Percentiles rank a stretch among this genome's conserved stretches.
Conservation (phyloP, 176 grass and related monocot genomes). For the Bothriochloa decipiens region DNA sequence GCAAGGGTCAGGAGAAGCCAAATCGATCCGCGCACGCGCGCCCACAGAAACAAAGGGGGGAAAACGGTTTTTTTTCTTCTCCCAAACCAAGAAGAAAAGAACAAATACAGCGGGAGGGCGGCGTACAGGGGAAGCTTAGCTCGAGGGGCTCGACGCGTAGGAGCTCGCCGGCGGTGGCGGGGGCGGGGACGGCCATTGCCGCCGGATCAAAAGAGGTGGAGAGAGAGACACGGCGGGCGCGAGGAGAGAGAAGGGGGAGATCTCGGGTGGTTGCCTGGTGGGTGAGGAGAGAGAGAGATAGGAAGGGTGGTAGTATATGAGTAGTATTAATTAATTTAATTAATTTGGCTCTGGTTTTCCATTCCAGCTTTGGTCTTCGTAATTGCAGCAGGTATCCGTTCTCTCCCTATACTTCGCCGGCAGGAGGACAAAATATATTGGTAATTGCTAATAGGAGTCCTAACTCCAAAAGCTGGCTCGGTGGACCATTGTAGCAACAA, state of each 20-base stretch:
- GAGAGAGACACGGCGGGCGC: neutral
- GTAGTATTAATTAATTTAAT: too few relatives aligned
- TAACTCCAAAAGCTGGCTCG: too few relatives aligned
- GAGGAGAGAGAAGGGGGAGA: slow-evolving; percentile 24
- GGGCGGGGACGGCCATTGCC: slow-evolving; percentile 46
- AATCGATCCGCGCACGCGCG: slow-evolving; percentile 26
- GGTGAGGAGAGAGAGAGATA: slow-evolving; percentile 12
- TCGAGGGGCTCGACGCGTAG: slow-evolving; percentile 67
- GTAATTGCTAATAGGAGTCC: neutral
- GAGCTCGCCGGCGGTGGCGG: slow-evolving; percentile 54
- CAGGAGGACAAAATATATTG: neutral
- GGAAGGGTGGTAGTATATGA: neutral
- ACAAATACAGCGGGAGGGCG: neutral
- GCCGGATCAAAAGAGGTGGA: slow-evolving; percentile 33
- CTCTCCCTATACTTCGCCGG: neutral
- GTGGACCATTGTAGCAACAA: too few relatives aligned
- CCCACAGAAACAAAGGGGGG: neutral
- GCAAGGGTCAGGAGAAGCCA: slow-evolving; percentile 10
- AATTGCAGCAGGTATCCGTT: neutral
- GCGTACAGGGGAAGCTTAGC: slow-evolving; percentile 63
- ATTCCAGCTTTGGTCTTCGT: slow-evolving; percentile 16
- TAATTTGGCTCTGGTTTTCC: too few relatives aligned
- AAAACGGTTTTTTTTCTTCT: neutral
- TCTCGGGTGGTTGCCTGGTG: slow-evolving; percentile 17
- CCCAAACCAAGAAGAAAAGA: neutral